Base-by-base conservation (phyloP, 1,284 basidiomycete species). In the Neolentinus lepideus region DNA sequence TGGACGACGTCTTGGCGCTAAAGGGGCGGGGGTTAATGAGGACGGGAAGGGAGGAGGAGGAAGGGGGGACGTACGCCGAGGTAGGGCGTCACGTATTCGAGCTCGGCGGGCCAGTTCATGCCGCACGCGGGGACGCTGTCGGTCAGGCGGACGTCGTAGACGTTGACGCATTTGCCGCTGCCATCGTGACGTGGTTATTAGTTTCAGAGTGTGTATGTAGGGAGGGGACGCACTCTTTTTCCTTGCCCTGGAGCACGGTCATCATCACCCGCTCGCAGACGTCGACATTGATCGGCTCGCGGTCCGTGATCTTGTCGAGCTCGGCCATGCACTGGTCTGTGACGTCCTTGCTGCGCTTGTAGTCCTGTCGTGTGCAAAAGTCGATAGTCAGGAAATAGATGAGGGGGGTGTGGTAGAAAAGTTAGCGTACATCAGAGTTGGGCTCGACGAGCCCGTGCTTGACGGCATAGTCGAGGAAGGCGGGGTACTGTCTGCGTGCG, bases 21-120 rank as follows among this genome's bases (percentile, higher is more conserved):
- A 16, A 22, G 46, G 8, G 12, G 6, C 55, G 52, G 29, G 22
- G 46, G 43, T 38, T 31, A 46, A 55, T 45, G 3, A 38, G 54
- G 25, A 60, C 24, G 48, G 26, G 59, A 53, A 33, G 53, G 26
- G 59, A 53, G 35, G 53, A 22, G 47, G 14, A 54, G 52, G 24
- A 19, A 53, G 35, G 58, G 50, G 38, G 54, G 11, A 75, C 90
- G 57, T 67, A 94, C 93, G 25, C 80, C 82, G 12, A 99, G 81
- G 67, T 95, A 98, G 2, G 75, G 72, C 45, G 86, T 88, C 36
- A 98, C 78, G 51, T 88, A 83, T 9, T 76, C 69, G 24, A 99
- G 80, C 61, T 94, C 92, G n/a, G 88, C 85, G 2, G 96, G 96
- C 96, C 96, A 99, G 70, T 96, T 96, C 92, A 98, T 92, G 1